Evolutionary conservation across 257 asterid species (phyloP), one percentile per base, ranked within the genome.

Genomic region (Nicotiana otophora): DNA sequence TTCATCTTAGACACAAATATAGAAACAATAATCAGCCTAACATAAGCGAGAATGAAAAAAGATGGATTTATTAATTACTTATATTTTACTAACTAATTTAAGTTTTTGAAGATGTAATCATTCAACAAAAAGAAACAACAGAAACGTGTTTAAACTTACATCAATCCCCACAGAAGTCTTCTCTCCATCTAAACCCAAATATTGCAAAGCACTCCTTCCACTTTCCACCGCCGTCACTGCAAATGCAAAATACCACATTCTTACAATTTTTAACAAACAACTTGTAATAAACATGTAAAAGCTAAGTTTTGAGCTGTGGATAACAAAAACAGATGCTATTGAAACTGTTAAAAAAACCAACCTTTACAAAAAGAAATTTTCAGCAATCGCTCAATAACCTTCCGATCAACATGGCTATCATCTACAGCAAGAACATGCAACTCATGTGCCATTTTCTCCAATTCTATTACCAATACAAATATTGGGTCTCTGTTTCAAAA

Each of bases 211-310:
- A 84, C 90, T 93, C 19, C 85, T 90, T 76, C 97, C 98, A 87
- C 99, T 95, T 75, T 95, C 99, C 81, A 95, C 98, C 5, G 97
- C 92, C 42, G 98, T 95, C 69, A 93, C 99, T 95, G 92, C 83
- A 88, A 64, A 65, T 19, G 15, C 76, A 81, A 84, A 64, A 17
- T 0, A 55, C 77, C 48, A 46, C 81, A 76, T 57, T 30, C 19
- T 42, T 39, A 61, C 0, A 6, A 48, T 72, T 7, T 28, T 58
- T 39, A 83, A 81, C 2, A 60, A 84, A 46, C 26, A 23, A 23
- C 26, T 23, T 23, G 26, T 23, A 23, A 2, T 11, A 61, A 51
- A 4, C 16, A 10, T 30, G 17, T 17, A 64, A 2, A 60, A 63
- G 14, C 1, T 28, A 64, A 28, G 2, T 61, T 61, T 23, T 9